These are phyloP conservation scores for Cyclocybe aegerita DNA, from an alignment of 768 basidiomycete genomes.

Conservation along the genomic window DNA sequence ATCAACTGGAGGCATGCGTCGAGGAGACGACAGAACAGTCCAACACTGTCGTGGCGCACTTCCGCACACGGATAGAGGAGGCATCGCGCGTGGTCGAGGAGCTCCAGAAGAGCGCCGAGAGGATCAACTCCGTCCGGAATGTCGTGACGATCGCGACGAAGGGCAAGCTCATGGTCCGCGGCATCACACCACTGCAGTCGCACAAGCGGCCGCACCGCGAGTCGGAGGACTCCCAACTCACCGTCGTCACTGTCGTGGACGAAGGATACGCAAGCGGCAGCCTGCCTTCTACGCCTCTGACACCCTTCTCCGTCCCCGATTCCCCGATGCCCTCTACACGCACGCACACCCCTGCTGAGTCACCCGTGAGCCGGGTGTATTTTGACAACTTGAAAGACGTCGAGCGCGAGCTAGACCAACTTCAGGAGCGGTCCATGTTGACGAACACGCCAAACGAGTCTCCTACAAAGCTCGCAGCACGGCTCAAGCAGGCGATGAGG, in stretches of 20 bases:
- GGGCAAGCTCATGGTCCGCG: constrained; percentile 37
- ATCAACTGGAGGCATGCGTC: constrained; percentile 44
- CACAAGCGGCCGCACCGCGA: constrained; percentile 44
- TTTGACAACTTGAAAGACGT: constrained; percentile 25
- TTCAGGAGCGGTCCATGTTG: constrained; percentile 17
- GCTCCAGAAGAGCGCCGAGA: constrained; percentile 42
- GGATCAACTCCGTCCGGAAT: constrained; percentile 43
- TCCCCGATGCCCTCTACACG: constrained; percentile 16
- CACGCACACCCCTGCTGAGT: constrained; percentile 31
- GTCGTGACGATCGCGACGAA: constrained; percentile 43
- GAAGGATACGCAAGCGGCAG: constrained; percentile 9
- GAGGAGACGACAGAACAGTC: constrained; percentile 48
- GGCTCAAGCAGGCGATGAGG: constrained; percentile 41
- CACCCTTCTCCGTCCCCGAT: constrained; percentile 5
- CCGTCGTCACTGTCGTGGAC: constrained; percentile 56
- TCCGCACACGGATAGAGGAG: constrained; percentile 54
- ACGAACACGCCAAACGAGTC: constrained; percentile 4
- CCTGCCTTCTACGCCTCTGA: constrained; percentile 1
- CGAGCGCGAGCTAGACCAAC: constrained; percentile 26
- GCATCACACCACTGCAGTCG: constrained; percentile 28
- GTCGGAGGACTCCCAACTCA: constrained; percentile 66
- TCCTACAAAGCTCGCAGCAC: constrained; percentile 18
- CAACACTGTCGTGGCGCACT: constrained; percentile 45
- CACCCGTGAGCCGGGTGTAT: constrained; percentile 30
- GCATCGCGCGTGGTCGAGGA: constrained; percentile 46